Base-by-base conservation (phyloP, 2,329 filamentous ascomycete genomes). In the Cordyceps fumosorosea region DNA sequence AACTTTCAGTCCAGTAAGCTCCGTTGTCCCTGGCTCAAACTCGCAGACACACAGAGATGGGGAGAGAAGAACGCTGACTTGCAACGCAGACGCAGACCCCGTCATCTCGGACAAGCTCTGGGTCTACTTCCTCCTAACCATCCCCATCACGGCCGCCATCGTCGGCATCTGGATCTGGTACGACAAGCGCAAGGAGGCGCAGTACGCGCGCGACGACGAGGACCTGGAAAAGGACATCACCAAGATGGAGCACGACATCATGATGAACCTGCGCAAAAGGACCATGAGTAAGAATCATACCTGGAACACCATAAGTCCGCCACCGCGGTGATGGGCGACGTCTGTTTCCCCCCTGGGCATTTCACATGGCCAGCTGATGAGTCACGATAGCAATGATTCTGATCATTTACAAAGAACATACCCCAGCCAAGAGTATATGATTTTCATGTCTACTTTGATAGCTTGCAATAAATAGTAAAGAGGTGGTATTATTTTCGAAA, bases 61-160 rank as follows among this genome's bases (percentile, higher is more conserved):
- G n/a, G n/a, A n/a, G n/a, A n/a, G n/a, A n/a, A 37, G 34, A 37
- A 11, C 12, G 8, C 42, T 56, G 10, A 44, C 40, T 20, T 47
- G 24, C 12, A 24, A 34, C 22, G 12, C 22, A 45, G 74, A 71
- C 56, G 70, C 73, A 5, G 70, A 73, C 20, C 74, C 77, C 5
- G 71, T 76, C 54, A 80, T 86, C 18, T 82, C 81, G 12, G 70
- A 75, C 20, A 73, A 78, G 56, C 75, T 88, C 29, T 88, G 85
- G 84, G 79, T 88, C 59, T 88, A 87, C 74, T 87, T 87, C 66
- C 83, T 75, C 64, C 78, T 87, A 60, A 84, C 84, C 3, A 71
- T 87, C 12, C 85, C 85, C 3, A 66, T 86, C 58, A 88, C 85
- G 0, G 68, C 80, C 2, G 32, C 76, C 56, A 83, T 87, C 64